Percentiles rank a stretch among this genome's conserved stretches.
Conservation (phyloP, 345 rosid genomes). For the Citrus australasica region DNA sequence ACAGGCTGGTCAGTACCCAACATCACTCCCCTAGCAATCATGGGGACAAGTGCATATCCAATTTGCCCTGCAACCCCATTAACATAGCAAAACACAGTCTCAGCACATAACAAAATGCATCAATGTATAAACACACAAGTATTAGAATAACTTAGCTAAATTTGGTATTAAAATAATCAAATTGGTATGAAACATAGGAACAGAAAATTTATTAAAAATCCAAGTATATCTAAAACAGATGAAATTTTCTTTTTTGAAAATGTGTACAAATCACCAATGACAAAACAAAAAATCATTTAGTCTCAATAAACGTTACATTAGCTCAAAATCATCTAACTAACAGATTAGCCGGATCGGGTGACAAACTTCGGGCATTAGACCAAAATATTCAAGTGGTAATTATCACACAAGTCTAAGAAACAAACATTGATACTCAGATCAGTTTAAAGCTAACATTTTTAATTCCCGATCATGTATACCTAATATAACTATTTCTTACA, state of each 20-base stretch:
- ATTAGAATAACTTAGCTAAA: neutral
- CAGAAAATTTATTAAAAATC: neutral
- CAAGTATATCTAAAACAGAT: neutral
- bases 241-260: neutral
- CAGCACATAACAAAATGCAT: neutral
- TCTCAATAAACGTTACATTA: neutral
- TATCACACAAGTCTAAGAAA: neutral
- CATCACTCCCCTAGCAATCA: conserved; percentile 99
- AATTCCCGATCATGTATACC: neutral
- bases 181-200: too few relatives aligned
- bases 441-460: neutral
- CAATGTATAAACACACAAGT: neutral
- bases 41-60: conserved; percentile 98
- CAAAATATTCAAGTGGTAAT: neutral
- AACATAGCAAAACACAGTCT: neutral
- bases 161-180: neutral
- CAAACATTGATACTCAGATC: neutral
- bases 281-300: neutral
- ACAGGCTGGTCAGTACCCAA: conserved; percentile 98
- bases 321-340: neutral
- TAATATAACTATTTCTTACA: neutral
- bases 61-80: conserved; percentile 76
- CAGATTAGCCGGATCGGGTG: neutral
- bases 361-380: neutral
- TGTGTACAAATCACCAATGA: neutral